These are phyloP conservation scores for Colletotrichum eleusines DNA, from an alignment of 2,329 filamentous ascomycete species.

Conservation along the genomic window DNA sequence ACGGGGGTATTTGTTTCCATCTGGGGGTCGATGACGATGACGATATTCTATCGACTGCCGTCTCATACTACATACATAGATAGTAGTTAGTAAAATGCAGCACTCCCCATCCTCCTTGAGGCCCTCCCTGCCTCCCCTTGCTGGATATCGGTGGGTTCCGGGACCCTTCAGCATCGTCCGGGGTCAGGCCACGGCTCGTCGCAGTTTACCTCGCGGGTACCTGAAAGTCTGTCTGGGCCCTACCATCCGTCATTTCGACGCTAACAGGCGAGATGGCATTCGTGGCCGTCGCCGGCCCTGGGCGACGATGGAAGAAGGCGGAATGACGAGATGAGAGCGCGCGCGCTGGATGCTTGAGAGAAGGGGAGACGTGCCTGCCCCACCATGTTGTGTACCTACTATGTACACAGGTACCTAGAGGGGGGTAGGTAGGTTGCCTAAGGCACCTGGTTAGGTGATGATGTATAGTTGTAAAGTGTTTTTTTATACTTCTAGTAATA, in stretches of 20 bases:
- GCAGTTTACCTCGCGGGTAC: slow-evolving; percentile 36
- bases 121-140: not conserved
- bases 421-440: too few species aligned
- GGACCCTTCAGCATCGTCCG: not conserved
- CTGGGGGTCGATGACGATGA: slow-evolving; percentile 20
- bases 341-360: not conserved
- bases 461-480: not conserved
- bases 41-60: slow-evolving; percentile 24
- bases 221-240: slow-evolving; percentile 31
- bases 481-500: too few species aligned
- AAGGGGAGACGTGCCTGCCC: not conserved
- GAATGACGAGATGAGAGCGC: not conserved
- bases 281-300: slow-evolving; percentile 1
- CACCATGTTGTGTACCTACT: not conserved
- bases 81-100: too few species aligned
- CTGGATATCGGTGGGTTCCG: not conserved
- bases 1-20: not conserved
- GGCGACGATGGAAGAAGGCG: not conserved
- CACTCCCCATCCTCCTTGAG: not conserved
- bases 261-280: slow-evolving; percentile 19
- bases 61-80: not conserved
- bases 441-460: too few species aligned
- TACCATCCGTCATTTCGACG: slow-evolving; percentile 20
- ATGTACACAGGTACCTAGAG: not conserved
- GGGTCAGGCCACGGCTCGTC: not conserved